Base-by-base conservation (phyloP, 495 filamentous ascomycete genomes). In the Lophiostoma macrostomum region DNA sequence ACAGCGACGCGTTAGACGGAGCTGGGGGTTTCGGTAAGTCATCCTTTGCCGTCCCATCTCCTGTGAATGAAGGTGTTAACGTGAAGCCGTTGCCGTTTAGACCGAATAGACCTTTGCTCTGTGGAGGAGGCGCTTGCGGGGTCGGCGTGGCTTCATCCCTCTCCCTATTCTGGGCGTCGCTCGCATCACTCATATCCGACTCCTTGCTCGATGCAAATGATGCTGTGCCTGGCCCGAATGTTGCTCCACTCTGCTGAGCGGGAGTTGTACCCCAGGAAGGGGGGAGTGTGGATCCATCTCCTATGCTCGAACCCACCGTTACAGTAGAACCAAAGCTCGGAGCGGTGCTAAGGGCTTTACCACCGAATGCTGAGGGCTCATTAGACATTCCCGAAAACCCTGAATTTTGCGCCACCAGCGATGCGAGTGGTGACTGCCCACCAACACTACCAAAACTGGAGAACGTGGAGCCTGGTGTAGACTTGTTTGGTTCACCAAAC, bases 61-160 rank as follows among this genome's bases (percentile, higher is more conserved):
- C 75, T 67, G 93, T 90, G 70, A 96, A 96, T 12, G 81, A 85
- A 35, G 85, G 87, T 2, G 79, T 83, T 18, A 96, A 75, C 20
- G 81, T 80, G 65, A 96, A 96, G 0, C 78, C 75, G 43, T 69
- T 60, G 12, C 43, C 43, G 31, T 50, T 37, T 25, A 45, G 45
- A 39, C 40, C 57, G 40, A 60, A 65, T 29, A 56, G 53, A 44
- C 52, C 37, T 16, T 44, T 46, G 4, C 50, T 35, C 20, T 53
- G 53, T 16, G 41, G 13, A 13, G 40, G 42, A 5, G 56, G 51
- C 7, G 39, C 51, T 40, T 64, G 52, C 11, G 61, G 61, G 3
- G 61, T 61, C 11, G 56, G 52, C 20, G 61, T 58, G 12, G 51
- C 57, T 43, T 61, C 61, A 27, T 60, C 56, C 16, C 58, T 25